Conservation (phyloP, 139 green algal genomes). For the Yamagishiella unicocca region DNA sequence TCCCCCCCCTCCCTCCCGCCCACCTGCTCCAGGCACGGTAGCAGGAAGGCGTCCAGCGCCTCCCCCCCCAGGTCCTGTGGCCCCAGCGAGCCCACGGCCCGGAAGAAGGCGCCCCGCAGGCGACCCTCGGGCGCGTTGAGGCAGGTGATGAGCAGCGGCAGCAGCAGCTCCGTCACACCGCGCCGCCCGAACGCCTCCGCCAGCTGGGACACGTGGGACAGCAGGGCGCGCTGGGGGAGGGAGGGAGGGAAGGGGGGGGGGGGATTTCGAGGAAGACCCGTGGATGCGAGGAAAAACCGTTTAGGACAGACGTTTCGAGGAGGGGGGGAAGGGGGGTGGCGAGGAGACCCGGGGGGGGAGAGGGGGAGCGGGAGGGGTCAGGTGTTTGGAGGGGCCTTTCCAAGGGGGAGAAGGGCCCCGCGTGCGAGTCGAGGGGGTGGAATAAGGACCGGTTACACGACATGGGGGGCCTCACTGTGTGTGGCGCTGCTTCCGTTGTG, state of each 20-base stretch:
- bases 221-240: slow-evolving; percentile 43
- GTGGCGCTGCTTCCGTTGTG: too few species aligned
- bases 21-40: slow-evolving; percentile 93
- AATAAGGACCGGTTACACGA: too few species aligned
- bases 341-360: not conserved
- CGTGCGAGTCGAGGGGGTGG: too few species aligned
- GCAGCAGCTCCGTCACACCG: slow-evolving; percentile 80
- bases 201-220: slow-evolving; percentile 61
- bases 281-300: too few species aligned
- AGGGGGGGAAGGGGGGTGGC: not conserved
- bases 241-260: not conserved
- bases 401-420: too few species aligned
- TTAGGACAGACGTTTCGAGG: too few species aligned
- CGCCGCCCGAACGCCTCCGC: slow-evolving; percentile 60
- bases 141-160: slow-evolving; percentile 96
- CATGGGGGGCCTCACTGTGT: too few species aligned
- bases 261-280: too few species aligned
- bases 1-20: not conserved
- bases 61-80: slow-evolving; percentile 57
- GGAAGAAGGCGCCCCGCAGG: slow-evolving; percentile 84
- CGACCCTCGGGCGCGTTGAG: slow-evolving; percentile 91
- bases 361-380: too few species aligned
- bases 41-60: slow-evolving; percentile 89
- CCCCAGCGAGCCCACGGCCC: slow-evolving; percentile 24
- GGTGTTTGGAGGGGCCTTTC: too few species aligned